Base-by-base conservation (phyloP, 2,329 filamentous ascomycete genomes). In the Penicillium rolfsii region DNA sequence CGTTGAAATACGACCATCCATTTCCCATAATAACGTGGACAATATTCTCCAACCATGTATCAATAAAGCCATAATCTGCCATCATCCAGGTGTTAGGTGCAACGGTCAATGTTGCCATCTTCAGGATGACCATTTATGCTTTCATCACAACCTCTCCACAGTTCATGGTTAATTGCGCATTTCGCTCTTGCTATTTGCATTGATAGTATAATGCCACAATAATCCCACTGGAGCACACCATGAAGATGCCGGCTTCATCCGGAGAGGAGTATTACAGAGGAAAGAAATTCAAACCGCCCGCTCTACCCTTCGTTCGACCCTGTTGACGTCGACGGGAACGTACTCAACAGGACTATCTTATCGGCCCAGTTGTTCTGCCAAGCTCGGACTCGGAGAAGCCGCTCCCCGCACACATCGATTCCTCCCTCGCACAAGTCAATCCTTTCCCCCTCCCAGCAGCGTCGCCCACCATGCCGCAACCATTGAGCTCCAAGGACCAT, bases 401-500 rank as follows among this genome's bases (percentile, higher is more conserved):
- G 64, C 65, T 69, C 74, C 73, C 72, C 74, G 73, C 74, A 74
- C 74, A 73, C 73, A 66, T 71, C 70, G 67, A 70, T 71, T 71
- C 69, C 65, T 66, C 67, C 64, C 63, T 70, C 74, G 67, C 73
- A 74, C 71, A 73, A 68, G 65, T 66, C 68, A 67, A 65, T 65
- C 58, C 59, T 46, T 53, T 40, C 22, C 11, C 45, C 62, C 61
- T 65, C 63, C 63, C 68, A 66, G 64, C 73, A 70, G 64, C 73
- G 70, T 71, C 73, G 68, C 69, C 69, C 73, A 75, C 66, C 71
- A 79, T 79, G 75, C 77, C 77, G 72, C 79, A 80, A 73, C 78
- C 75, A 74, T 76, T 82, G 77, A 78, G 74, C 69, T 88, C 92
- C 74, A 98, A 98, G 82, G 95, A 99, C 85, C 88, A 88, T 71